Conservation (phyloP, 768 basidiomycete species). For the Kwoniella sp. region DNA sequence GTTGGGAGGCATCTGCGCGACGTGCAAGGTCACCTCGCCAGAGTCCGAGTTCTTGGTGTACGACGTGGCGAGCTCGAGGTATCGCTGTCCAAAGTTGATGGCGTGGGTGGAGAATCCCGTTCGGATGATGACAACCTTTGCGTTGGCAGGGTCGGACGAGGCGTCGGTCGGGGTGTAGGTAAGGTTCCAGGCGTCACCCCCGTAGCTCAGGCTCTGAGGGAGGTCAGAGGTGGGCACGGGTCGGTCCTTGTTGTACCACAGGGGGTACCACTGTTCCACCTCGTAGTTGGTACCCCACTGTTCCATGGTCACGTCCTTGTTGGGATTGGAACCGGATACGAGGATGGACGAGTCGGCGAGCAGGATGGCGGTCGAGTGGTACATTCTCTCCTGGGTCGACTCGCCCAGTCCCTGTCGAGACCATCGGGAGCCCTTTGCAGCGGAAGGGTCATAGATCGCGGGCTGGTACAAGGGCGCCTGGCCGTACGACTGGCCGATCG, state of each 20-base stretch:
- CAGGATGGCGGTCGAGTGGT: constrained; percentile 84
- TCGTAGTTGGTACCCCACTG: constrained; percentile 64
- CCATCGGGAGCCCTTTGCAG: constrained; percentile 67
- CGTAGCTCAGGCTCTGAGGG: constrained; percentile 72
- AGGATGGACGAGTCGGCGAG: constrained; percentile 82
- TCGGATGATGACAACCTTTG: constrained; percentile 67
- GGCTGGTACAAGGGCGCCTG: constrained; percentile 71
- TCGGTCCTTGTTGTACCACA: constrained; percentile 72
- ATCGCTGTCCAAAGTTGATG: constrained; percentile 67
- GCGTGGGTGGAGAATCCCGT: constrained; percentile 58
- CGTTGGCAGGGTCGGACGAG: constrained; percentile 65
- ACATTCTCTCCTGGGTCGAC: constrained; percentile 70
- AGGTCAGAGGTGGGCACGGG: constrained; percentile 63
- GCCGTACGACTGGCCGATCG: constrained; percentile 57
- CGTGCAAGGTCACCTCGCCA: constrained; percentile 76
- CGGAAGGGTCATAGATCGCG: constrained; percentile 76
- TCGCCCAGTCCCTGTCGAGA: constrained; percentile 58
- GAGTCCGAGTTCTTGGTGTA: constrained; percentile 68
- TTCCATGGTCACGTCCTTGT: constrained; percentile 63
- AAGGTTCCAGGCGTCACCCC: constrained; percentile 74
- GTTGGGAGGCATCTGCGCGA: constrained; percentile 75
- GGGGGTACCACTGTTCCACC: constrained; percentile 89
- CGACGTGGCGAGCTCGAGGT: constrained; percentile 75
- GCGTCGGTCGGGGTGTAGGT: constrained; percentile 64
- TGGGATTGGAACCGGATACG: constrained; percentile 71